Evolutionary conservation across 441 rosid species (phyloP).

Genomic region (Populus hybrid): DNA sequence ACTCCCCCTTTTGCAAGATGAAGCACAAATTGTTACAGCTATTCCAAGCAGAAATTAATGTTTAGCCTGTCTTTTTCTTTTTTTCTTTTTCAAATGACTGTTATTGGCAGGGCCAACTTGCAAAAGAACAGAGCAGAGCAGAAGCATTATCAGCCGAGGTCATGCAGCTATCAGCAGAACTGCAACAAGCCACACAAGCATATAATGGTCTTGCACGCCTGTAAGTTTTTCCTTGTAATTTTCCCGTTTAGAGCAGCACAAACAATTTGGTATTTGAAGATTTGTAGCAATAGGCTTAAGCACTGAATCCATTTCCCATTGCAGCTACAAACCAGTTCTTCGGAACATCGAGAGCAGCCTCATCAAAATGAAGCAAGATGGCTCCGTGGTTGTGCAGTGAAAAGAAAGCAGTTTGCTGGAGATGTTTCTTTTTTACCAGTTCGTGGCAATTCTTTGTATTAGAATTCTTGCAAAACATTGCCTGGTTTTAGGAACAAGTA

Average conservation of each 20-base stretch:
- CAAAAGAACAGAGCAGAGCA: conserved; percentile 79
- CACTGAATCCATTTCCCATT: conserved; percentile 10
- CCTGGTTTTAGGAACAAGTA: not conserved
- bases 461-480: not conserved
- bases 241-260: not conserved
- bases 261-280: not conserved
- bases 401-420: no score
- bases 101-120: conserved; percentile 62
- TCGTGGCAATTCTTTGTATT: not conserved
- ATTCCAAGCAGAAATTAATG: not conserved
- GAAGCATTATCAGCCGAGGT: conserved; percentile 84
- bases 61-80: not conserved
- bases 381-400: conserved; percentile 46
- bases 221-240: conserved; percentile 36
- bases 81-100: not conserved
- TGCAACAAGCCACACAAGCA: conserved; percentile 81
- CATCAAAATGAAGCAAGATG: conserved; percentile 86
- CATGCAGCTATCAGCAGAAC: conserved; percentile 71
- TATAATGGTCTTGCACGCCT: conserved; percentile 69
- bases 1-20: conserved; percentile 1
- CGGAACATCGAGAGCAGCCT: conserved; percentile 78
- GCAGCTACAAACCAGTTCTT: conserved; percentile 86
- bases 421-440: no score
- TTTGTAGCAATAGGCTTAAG: not conserved
- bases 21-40: not conserved